These are phyloP conservation scores for Vaccinium vitisidaea DNA, from an alignment of 148 eudicot species.

Conservation along the genomic window DNA sequence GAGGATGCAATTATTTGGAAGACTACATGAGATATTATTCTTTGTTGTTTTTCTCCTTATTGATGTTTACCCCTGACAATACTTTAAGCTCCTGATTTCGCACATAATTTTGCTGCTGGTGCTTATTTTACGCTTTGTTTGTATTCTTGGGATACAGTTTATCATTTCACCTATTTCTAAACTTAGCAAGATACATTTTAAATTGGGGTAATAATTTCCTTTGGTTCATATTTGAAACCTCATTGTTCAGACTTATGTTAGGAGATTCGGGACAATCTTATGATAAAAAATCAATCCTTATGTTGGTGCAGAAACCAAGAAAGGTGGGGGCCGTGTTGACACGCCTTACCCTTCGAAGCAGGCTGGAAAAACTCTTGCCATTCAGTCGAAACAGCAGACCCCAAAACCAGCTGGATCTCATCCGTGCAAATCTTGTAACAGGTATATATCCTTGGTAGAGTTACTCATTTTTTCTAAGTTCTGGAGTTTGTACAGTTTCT, in stretches of 20 bases:
- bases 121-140: background rate
- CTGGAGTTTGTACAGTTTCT: background rate
- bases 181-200: background rate
- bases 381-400: slow-evolving; percentile 60
- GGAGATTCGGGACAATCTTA: background rate
- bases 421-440: slow-evolving; percentile 53
- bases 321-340: slow-evolving; percentile 53
- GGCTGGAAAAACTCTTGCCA: slow-evolving; percentile 59
- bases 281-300: background rate
- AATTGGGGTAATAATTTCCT: background rate
- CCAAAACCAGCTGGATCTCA: slow-evolving; percentile 55
- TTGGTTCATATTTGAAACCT: background rate
- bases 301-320: slow-evolving; percentile 52
- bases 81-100: background rate
- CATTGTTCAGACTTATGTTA: background rate
- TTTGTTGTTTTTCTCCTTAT: background rate
- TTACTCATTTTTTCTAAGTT: background rate
- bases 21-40: background rate
- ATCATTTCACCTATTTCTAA: background rate
- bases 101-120: background rate
- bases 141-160: background rate
- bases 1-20: background rate
- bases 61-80: background rate
- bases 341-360: slow-evolving; percentile 78
- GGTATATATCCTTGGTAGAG: slow-evolving; percentile 24